Base-by-base conservation (phyloP, 257 asterid species). In the Fraxinus excelsior region DNA sequence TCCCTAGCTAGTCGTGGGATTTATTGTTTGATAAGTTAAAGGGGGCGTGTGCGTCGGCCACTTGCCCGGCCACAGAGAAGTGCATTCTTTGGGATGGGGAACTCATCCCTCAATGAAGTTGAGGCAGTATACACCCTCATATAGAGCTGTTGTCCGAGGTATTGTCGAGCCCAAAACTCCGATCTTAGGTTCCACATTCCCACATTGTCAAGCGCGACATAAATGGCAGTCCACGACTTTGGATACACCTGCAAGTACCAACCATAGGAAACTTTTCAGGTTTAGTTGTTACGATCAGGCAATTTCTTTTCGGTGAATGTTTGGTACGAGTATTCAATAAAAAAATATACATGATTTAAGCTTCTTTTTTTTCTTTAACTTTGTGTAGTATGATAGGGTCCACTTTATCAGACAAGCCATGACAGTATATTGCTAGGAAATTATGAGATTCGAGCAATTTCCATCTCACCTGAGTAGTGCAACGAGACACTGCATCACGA, bases 101-200 rank as follows among this genome's bases (percentile, higher is more conserved):
- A 90, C 83, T 88, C 96, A 19, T 90, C 96, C 80, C 96, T 90
- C 80, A 90, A 80, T 0, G 96, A 91, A 4, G 91, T 91, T 8
- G 96, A 89, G 0, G 81, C 37, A 0, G 96, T 89, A 84, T 81
- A 87, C 46, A 91, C 93, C 78, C 94, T 78, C 29, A 91, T 60
- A 34, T 91, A 89, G 34, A 89, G 76, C 51, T 91, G 96, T 19
- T 89, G 96, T 19, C 96, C 94, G 6, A 91, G 82, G 82, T 86
- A 91, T 23, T 91, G 92, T 49, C 96, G 80, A 3, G 91, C 94
- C 96, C 96, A 91, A 64, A 84, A 89, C 84, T 91, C 96, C 3
- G 96, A 88, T 72, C 96, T 86, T 82, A 91, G 69, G 85, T 91
- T 84, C 94, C 96, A 91, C 96, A 89, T 85, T 42, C 96, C 96